Percentiles rank a stretch among this genome's conserved stretches.
These are phyloP conservation scores for Cyclocybe aegerita DNA, from an alignment of 768 basidiomycete species.

Conservation along the genomic window DNA sequence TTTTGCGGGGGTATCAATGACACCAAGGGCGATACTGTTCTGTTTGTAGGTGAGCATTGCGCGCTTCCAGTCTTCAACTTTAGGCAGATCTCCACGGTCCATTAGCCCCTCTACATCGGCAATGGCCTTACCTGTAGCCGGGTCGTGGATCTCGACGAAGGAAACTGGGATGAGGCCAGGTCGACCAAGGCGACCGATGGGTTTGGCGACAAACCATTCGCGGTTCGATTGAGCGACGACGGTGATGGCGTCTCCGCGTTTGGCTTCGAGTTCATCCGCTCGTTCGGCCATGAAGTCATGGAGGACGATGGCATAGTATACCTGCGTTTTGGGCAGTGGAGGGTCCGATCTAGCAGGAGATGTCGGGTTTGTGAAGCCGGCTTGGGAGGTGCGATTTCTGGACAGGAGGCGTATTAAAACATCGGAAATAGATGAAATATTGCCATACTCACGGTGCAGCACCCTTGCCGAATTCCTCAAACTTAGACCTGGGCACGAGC, in stretches of 20 bases:
- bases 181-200: conserved; percentile 82
- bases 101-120: conserved; percentile 76
- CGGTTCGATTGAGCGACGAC: conserved; percentile 67
- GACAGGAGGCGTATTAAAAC: conserved; percentile 9
- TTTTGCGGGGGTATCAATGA: conserved; percentile 63
- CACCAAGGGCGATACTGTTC: conserved; percentile 91
- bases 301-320: conserved; percentile 92
- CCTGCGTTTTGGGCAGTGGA: conserved; percentile 48
- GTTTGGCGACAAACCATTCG: conserved; percentile 54
- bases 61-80: conserved; percentile 99
- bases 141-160: conserved; percentile 96
- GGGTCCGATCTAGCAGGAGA: conserved; percentile 21
- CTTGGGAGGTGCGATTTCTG: conserved; percentile 46
- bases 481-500: conserved; percentile 81
- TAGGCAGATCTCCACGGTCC: conserved; percentile 85
- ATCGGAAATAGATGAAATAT: conserved; percentile 5
- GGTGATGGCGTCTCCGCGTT: conserved; percentile 85
- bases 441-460: conserved; percentile 51
- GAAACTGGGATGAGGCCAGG: conserved; percentile 30
- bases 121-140: conserved; percentile 78
- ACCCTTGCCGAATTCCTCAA: conserved; percentile 88
- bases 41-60: conserved; percentile 95
- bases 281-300: conserved; percentile 97
- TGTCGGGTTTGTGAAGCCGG: conserved; percentile 19
- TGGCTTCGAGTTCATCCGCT: conserved; percentile 94